Base-by-base conservation (phyloP, 441 rosid species). In the Pelargonium australe region DNA sequence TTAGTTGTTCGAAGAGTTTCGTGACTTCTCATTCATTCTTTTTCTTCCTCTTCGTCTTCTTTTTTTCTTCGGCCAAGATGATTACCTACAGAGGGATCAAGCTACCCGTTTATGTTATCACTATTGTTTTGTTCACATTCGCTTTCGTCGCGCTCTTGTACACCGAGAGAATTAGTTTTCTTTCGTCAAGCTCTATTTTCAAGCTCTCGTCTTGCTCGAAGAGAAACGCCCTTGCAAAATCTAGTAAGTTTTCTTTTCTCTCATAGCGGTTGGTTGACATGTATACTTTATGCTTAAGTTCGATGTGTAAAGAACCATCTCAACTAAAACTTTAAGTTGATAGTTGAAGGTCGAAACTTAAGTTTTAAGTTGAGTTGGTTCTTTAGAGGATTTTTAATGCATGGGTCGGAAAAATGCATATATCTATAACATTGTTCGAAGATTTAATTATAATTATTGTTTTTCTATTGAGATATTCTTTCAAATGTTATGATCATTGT, bases 121-220 rank as follows among this genome's bases (percentile, higher is more conserved):
- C 77, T 16, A 67, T 82, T 43, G 68, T 76, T 9, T 9, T 82
- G 14, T 93, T 84, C 79, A 66, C 83, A 65, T 76, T 87, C 67
- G 86, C 87, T 4, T 77, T 89, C 70, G 40, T 84, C 37, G 76
- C 84, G 67, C 87, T 93, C 37, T 67, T 91, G 14, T 87, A 85
- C 72, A 77, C 90, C 0, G 85, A 90, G 70, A 78, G 86, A 55
- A 65, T 86, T 66, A 79, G 75, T 67, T 71, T 77, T 44, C 72
- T 80, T 66, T 79, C 92, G 65, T 82, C 85, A 72, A 60, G 47
- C 63, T 79, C 83, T 47, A 16, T 88, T 61, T 80, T 80, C 77
- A 84, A 77, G 72, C 57, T 72, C 28, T 82, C 79, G 66, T 69
- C 88, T 57, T 87, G 93, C 74, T 68, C 84, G 2, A 85, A 80